Evolutionary conservation across 2,329 filamentous ascomycete genomes (phyloP).

Genomic region (Nannizzia gypsea): DNA sequence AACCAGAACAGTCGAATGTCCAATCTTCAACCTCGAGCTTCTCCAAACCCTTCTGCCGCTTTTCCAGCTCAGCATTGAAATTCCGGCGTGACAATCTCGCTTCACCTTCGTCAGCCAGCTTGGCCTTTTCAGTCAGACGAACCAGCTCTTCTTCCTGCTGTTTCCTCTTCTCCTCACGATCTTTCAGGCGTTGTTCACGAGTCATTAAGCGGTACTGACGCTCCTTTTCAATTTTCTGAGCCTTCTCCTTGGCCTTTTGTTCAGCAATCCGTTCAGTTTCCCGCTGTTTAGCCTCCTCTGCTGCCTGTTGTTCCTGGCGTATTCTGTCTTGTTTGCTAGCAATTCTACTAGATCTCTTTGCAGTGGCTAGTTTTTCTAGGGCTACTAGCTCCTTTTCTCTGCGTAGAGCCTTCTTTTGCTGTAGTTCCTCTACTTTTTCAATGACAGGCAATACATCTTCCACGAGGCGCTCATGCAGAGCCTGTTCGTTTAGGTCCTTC

Average conservation of each 20-base stretch:
- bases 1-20: constrained; percentile 85
- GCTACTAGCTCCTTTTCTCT: constrained; percentile 71
- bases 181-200: constrained; percentile 71
- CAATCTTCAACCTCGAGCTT: constrained; percentile 68
- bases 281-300: constrained; percentile 57
- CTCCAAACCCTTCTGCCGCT: constrained; percentile 62
- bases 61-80: constrained; percentile 71
- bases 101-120: constrained; percentile 43
- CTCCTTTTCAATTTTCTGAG: constrained; percentile 58
- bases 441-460: constrained; percentile 74
- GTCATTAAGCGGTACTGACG: constrained; percentile 70
- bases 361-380: constrained; percentile 77
- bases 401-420: constrained; percentile 60
- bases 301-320: constrained; percentile 57
- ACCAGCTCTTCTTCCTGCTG: constrained; percentile 74
- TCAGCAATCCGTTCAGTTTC: constrained; percentile 53
- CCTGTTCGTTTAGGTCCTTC: constrained; percentile 74
- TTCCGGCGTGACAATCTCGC: constrained; percentile 64
- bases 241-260: constrained; percentile 45
- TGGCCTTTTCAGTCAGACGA: constrained; percentile 64
- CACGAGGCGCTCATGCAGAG: constrained; percentile 57
- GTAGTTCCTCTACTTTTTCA: constrained; percentile 57
- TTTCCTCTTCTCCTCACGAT: constrained; percentile 73
- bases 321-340: constrained; percentile 71
- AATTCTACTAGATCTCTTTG: constrained; percentile 84